These are phyloP conservation scores for Phtheirospermum japonicum DNA, from an alignment of 257 asterid species.

Conservation along the genomic window DNA sequence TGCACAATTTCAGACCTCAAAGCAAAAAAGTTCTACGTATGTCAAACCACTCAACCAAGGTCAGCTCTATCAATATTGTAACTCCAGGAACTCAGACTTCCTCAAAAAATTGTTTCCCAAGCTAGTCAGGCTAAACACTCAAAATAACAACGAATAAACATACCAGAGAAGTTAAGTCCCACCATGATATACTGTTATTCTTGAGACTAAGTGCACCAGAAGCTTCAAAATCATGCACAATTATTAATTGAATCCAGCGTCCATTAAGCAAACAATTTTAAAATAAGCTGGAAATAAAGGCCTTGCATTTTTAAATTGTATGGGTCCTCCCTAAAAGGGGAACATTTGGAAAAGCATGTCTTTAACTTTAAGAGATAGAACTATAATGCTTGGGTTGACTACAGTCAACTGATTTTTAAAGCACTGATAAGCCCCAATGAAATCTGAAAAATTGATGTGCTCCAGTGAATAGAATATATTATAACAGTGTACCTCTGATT, in stretches of 20 bases:
- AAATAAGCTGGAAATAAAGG: not conserved
- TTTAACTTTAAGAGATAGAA: conserved; percentile 5
- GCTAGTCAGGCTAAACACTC: not conserved
- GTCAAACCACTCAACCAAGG: conserved; percentile 16
- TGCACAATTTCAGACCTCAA: conserved; percentile 5
- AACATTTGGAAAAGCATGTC: conserved; percentile 11
- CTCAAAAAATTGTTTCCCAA: not conserved
- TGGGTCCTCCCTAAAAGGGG: conserved; percentile 12
- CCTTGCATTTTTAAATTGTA: not conserved
- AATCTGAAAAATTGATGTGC: conserved; percentile 9
- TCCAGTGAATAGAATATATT: conserved; percentile 2
- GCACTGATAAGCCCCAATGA: conserved; percentile 7
- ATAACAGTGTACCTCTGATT: not conserved
- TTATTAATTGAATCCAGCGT: not conserved
- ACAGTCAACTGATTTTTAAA: conserved; percentile 17
- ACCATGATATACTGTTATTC: not conserved
- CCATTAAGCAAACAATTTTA: not conserved
- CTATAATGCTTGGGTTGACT: not conserved
- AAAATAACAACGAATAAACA: not conserved
- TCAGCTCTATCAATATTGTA: conserved; percentile 12
- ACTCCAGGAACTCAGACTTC: conserved; percentile 7
- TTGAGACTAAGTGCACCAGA: not conserved
- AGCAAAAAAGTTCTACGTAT: not conserved
- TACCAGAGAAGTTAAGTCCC: not conserved
- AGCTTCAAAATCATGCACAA: not conserved